Conservation (phyloP, 805 yeast genomes). For the Ascoidea asiatica region DNA sequence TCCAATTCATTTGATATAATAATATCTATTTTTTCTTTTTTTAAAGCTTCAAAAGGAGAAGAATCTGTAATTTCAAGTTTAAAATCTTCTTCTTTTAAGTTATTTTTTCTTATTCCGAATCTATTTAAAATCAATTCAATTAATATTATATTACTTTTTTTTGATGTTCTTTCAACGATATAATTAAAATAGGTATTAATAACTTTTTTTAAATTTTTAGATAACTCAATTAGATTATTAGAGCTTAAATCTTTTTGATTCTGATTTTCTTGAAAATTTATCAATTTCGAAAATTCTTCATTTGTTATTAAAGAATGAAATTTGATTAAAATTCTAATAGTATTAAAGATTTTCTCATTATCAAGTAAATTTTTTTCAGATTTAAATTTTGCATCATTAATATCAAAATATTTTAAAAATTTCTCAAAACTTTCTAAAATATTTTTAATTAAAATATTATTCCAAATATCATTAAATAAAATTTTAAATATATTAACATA, state of each 20-base stretch:
- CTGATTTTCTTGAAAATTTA: neutral
- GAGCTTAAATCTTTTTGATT: neutral
- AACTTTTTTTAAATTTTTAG: neutral
- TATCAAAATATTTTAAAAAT: neutral
- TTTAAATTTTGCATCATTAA: neutral
- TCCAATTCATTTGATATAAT: neutral
- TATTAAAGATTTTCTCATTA: neutral
- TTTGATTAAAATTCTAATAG: neutral
- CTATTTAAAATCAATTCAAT: neutral
- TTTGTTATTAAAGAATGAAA: constrained; percentile 1
- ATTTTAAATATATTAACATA: neutral
- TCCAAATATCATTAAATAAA: constrained; percentile 1
- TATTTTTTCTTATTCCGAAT: too few species aligned
- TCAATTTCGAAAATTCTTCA: neutral
- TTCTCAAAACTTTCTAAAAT: neutral
- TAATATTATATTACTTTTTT: neutral
- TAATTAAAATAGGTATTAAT: neutral
- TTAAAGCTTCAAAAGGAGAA: neutral
- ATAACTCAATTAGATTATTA: neutral
- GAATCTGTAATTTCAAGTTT: neutral
- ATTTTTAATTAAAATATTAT: neutral
- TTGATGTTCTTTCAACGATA: neutral
- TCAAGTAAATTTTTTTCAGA: neutral
- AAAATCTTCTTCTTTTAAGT: neutral
- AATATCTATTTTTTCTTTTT: neutral